Base-by-base conservation (phyloP, 345 rosid genomes). In the Kernera saxatilis region DNA sequence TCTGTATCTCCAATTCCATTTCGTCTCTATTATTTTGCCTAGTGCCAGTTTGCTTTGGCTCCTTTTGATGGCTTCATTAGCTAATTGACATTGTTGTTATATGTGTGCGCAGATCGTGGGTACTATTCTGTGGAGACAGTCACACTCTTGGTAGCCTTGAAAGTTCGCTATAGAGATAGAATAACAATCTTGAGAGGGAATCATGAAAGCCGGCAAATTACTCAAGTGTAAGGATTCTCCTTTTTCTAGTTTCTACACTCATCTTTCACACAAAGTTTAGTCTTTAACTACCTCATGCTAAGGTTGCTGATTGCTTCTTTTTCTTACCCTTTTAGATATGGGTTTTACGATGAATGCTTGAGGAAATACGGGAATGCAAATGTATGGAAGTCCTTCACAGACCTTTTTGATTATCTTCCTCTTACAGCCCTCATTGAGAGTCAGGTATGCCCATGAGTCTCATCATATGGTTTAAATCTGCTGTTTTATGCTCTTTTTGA, bases 201-300 rank as follows among this genome's bases (percentile, higher is more conserved):
- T 67, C 98, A 92, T 17, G 98, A 92, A 83, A 92, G 98, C 84
- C 85, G 96, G 74, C 98, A 92, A 82, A 92, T 92, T 27, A 92
- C 98, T 67, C 96, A 92, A 90, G 95, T 90, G 98, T 92, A 86
- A 81, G 87, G n/a, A n/a, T n/a, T n/a, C n/a, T n/a, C n/a, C n/a
- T n/a, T n/a, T n/a, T n/a, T n/a, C n/a, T n/a, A n/a, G n/a, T n/a
- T n/a, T n/a, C n/a, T n/a, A n/a, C n/a, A n/a, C n/a, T n/a, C n/a
- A n/a, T n/a, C n/a, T n/a, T n/a, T n/a, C n/a, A n/a, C n/a, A n/a
- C n/a, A n/a, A n/a, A n/a, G n/a, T n/a, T n/a, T n/a, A n/a, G n/a
- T n/a, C n/a, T n/a, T n/a, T n/a, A n/a, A n/a, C n/a, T n/a, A n/a
- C n/a, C n/a, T n/a, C n/a, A n/a, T n/a, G n/a, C n/a, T n/a, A n/a